Percentiles rank a stretch among this genome's conserved stretches.
Evolutionary conservation across 805 yeast genomes (phyloP).

Genomic region (Candida namnaoensis): DNA sequence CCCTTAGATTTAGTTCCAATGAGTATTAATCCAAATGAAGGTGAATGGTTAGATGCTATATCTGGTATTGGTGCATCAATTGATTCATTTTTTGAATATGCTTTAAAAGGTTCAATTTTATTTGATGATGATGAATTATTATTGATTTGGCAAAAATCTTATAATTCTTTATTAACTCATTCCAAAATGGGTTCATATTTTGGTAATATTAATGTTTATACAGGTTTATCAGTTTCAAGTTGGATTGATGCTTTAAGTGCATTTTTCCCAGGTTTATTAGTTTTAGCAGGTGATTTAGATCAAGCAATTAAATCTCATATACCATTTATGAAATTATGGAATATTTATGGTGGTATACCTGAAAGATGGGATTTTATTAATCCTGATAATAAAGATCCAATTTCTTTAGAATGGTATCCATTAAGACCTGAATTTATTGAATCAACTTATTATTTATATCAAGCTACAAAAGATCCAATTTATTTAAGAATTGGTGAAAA

Average conservation of each 20-base stretch:
- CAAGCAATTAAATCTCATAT: constrained; percentile 58
- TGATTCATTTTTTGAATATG: constrained; percentile 87
- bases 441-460: constrained; percentile 73
- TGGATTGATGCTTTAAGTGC: constrained; percentile 90
- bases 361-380: constrained; percentile 66
- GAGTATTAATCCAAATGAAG: constrained; percentile 56
- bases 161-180: constrained; percentile 47
- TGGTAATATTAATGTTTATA: constrained; percentile 43
- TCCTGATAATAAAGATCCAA: constrained; percentile 21
- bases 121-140: constrained; percentile 51
- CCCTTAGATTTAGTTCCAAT: constrained; percentile 63
- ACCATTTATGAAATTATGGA: constrained; percentile 70
- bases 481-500: constrained; percentile 69
- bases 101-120: constrained; percentile 66
- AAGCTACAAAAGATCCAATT: constrained; percentile 82
- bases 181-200: constrained; percentile 44
- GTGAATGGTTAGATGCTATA: constrained; percentile 45
- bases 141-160: constrained; percentile 52
- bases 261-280: constrained; percentile 83
- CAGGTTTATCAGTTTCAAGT: constrained; percentile 39
- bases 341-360: constrained; percentile 71
- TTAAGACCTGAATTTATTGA: constrained; percentile 88
- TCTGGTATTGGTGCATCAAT: constrained; percentile 89
- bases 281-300: constrained; percentile 62
- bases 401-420: constrained; percentile 83